These are phyloP conservation scores for Euryodendron excelsum DNA, from an alignment of 148 eudicot species.

Conservation along the genomic window DNA sequence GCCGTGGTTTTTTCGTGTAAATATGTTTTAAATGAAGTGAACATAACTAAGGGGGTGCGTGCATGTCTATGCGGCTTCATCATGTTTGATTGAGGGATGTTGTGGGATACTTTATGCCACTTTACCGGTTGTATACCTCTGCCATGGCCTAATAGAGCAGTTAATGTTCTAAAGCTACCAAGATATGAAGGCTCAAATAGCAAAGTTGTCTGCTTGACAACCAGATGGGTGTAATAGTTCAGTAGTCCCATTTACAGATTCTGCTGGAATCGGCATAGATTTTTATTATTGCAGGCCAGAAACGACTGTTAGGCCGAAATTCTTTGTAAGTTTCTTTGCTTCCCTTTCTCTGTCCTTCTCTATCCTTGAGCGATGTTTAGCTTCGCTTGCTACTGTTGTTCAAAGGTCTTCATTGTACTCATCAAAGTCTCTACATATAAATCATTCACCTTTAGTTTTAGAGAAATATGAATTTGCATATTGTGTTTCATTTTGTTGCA, in stretches of 20 bases:
- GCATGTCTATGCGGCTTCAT: not conserved
- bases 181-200: constrained; percentile 3
- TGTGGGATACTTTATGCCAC: not conserved
- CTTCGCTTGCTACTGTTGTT: not conserved
- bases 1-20: constrained; percentile 73
- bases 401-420: not conserved
- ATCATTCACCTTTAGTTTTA: not conserved
- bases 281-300: not conserved
- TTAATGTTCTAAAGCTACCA: not conserved
- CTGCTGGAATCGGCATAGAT: not conserved
- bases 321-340: not conserved
- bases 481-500: not conserved
- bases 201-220: not conserved
- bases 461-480: not conserved
- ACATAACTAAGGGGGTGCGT: not conserved
- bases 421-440: not conserved
- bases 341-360: not conserved
- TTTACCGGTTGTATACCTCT: not conserved
- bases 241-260: not conserved
- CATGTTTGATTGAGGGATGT: not conserved
- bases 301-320: not conserved
- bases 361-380: not conserved
- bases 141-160: not conserved
- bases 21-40: constrained; percentile 34
- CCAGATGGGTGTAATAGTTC: not conserved